Conservation (phyloP, 768 basidiomycete genomes). For the Pisolithus sp. region DNA sequence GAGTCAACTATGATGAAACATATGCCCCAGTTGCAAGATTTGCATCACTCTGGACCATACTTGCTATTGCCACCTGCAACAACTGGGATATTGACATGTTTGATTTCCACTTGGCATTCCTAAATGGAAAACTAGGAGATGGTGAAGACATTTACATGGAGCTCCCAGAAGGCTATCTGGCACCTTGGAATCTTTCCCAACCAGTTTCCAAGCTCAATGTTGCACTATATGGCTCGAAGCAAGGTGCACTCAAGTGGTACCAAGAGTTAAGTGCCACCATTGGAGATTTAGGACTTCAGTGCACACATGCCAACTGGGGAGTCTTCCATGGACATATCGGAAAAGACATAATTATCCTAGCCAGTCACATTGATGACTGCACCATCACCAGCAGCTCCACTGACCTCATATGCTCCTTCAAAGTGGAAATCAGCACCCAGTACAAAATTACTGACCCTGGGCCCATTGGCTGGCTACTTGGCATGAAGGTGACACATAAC, state of each 20-base stretch:
- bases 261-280: background rate
- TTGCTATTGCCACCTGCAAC: constrained; percentile 7
- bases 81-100: constrained; percentile 34
- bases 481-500: too few relatives aligned
- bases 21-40: too few relatives aligned
- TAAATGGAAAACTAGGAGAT: constrained; percentile 32
- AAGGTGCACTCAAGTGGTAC: background rate
- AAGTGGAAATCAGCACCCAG: background rate
- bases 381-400: background rate
- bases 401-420: background rate
- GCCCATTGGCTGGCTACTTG: too few relatives aligned
- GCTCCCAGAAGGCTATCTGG: background rate
- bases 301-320: background rate
- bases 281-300: background rate
- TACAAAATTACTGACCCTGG: background rate
- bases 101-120: constrained; percentile 37
- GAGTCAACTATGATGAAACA: too few relatives aligned
- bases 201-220: background rate
- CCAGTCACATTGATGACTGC: constrained; percentile 2
- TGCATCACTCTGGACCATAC: background rate
- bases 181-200: background rate
- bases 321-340: background rate
- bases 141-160: constrained; percentile 23
- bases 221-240: background rate
- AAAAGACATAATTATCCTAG: background rate